These are phyloP conservation scores for Perkinsus olseni DNA, from an alignment of 169 alveolate species.

Conservation along the genomic window DNA sequence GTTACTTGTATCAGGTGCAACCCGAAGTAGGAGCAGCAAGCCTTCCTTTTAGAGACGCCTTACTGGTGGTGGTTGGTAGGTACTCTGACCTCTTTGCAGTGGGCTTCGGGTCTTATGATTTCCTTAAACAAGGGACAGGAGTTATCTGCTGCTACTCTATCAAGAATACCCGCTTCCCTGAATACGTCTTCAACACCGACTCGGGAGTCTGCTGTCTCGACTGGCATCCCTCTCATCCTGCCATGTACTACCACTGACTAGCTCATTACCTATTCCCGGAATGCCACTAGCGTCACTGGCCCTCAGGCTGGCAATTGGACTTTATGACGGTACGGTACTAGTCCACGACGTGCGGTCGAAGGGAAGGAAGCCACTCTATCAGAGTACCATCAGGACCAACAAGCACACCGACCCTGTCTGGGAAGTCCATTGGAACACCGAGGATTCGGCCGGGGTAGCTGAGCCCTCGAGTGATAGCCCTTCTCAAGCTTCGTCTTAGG, in stretches of 20 bases:
- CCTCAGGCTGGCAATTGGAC: slow-evolving; percentile 76
- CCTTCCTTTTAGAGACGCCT: background rate
- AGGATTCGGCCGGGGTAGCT: slow-evolving; percentile 13
- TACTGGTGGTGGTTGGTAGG: background rate
- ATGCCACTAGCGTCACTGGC: too few relatives aligned
- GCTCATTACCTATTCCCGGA: too few relatives aligned
- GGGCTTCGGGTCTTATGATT: slow-evolving; percentile 83
- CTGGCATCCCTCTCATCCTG: slow-evolving; percentile 81
- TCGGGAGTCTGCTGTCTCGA: slow-evolving; percentile 83
- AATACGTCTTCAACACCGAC: slow-evolving; percentile 71
- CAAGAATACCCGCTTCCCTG: slow-evolving; percentile 85
- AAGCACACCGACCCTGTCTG: slow-evolving; percentile 89
- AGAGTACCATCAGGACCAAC: slow-evolving; percentile 71
- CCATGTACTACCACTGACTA: too few relatives aligned
- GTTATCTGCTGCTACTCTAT: slow-evolving; percentile 77
- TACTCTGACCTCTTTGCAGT: slow-evolving; percentile 85
- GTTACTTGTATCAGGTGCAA: slow-evolving; percentile 80
- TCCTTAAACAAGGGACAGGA: slow-evolving; percentile 72
- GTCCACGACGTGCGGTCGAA: slow-evolving; percentile 79
- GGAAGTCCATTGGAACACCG: slow-evolving; percentile 76
- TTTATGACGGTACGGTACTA: slow-evolving; percentile 87
- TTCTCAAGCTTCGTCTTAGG: slow-evolving; percentile 34
- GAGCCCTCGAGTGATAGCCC: background rate
- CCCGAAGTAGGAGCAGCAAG: slow-evolving; percentile 45
- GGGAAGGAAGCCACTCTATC: slow-evolving; percentile 70